A percentile compares a stretch with the other conserved stretches of the same genome.
Evolutionary conservation across 2,329 filamentous ascomycete genomes (phyloP).

Genomic region (Dothideomycetes sp.): DNA sequence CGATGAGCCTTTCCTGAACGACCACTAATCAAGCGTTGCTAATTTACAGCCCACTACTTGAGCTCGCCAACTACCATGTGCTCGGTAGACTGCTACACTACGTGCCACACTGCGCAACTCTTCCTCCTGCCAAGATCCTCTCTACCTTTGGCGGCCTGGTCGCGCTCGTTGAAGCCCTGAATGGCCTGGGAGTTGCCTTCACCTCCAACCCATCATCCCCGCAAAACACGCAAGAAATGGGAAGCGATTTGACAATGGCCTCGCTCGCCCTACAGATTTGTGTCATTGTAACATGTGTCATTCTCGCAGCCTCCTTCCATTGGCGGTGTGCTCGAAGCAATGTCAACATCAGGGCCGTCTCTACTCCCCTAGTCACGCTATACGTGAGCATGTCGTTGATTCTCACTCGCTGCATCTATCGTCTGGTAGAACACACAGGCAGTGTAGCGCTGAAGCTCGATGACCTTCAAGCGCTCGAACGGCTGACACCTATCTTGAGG

Average conservation of each 20-base stretch:
- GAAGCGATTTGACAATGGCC: conserved; percentile 26
- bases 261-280: conserved; percentile 37
- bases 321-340: conserved; percentile 24
- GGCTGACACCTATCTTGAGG: conserved; percentile 21
- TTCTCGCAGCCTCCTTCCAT: conserved; percentile 35
- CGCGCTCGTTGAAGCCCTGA: conserved; percentile 36
- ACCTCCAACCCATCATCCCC: conserved; percentile 25
- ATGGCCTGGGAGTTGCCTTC: conserved; percentile 36
- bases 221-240: conserved; percentile 2
- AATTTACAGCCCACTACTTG: conserved; percentile 39
- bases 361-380: conserved; percentile 30
- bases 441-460: conserved; percentile 18
- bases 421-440: conserved; percentile 37
- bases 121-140: conserved; percentile 45
- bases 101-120: conserved; percentile 44
- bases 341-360: conserved; percentile 32
- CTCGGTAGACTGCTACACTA: conserved; percentile 49
- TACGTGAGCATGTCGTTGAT: conserved; percentile 38
- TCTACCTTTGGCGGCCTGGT: conserved; percentile 45
- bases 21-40: not conserved
- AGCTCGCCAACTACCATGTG: conserved; percentile 49
- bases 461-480: not conserved
- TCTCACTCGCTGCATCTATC: conserved; percentile 37
- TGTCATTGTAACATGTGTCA: conserved; percentile 35
- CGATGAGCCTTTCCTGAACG: no score